Percentiles rank a stretch among this genome's conserved stretches.
Evolutionary conservation across 2,329 filamentous ascomycete species (phyloP).

Genomic region (Elsinoe australis): DNA sequence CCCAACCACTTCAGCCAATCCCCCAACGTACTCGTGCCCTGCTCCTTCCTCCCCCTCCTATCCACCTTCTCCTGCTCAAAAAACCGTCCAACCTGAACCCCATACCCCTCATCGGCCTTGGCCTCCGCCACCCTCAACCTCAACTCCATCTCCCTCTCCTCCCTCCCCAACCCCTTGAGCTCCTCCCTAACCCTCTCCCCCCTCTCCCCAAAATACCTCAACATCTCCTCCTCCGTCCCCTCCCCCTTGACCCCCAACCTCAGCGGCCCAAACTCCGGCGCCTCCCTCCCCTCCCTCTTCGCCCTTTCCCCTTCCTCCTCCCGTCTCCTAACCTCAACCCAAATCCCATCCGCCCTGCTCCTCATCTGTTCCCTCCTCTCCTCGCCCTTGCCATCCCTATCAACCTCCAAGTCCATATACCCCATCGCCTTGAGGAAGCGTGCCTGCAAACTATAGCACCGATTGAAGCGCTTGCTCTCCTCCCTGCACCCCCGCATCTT

Average conservation of each 20-base stretch:
- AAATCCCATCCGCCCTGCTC: slow-evolving; percentile 89
- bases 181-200: slow-evolving; percentile 30
- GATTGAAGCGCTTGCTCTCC: slow-evolving; percentile 69
- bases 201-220: slow-evolving; percentile 22
- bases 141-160: slow-evolving; percentile 56
- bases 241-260: slow-evolving; percentile 16
- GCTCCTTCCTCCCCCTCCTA: slow-evolving; percentile 49
- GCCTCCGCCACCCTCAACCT: slow-evolving; percentile 57
- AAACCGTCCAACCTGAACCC: slow-evolving; percentile 47
- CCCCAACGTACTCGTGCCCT: slow-evolving; percentile 42
- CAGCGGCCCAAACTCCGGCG: slow-evolving; percentile 54
- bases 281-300: slow-evolving; percentile 46
- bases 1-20: slow-evolving; percentile 34
- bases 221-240: slow-evolving; percentile 20
- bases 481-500: slow-evolving; percentile 71
- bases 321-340: slow-evolving; percentile 76
- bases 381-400: slow-evolving; percentile 49
- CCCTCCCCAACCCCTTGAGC: slow-evolving; percentile 31
- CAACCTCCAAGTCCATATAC: slow-evolving; percentile 59
- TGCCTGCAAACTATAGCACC: slow-evolving; percentile 85
- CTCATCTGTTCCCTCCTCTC: slow-evolving; percentile 56
- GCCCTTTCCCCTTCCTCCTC: slow-evolving; percentile 67
- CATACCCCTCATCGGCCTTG: slow-evolving; percentile 53
- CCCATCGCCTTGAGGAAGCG: slow-evolving; percentile 86
- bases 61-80: slow-evolving; percentile 50